phyloP scores from a whole-genome alignment of 345 rosid species.

The Litchi chinensis region DNA sequence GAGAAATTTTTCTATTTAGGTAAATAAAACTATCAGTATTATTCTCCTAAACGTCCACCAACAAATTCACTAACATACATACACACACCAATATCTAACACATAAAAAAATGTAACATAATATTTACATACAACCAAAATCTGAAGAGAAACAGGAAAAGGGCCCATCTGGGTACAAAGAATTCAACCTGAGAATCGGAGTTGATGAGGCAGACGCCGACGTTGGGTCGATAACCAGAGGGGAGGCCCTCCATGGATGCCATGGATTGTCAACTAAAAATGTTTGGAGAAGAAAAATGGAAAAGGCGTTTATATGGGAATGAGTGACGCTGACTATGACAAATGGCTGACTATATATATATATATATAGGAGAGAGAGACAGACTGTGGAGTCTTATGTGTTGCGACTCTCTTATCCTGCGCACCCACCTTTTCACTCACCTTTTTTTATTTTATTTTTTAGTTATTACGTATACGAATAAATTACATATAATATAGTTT shows the following conservation, averaged over 20 bases:
- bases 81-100: not conserved
- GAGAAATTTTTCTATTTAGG: too few species aligned
- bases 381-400: not conserved
- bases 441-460: not conserved
- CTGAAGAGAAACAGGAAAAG: not conserved
- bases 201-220: conserved; percentile 96
- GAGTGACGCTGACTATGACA: conserved; percentile 45
- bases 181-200: conserved; percentile 71
- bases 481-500: too few species aligned
- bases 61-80: not conserved
- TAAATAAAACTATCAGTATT: not conserved
- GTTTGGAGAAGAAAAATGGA: not conserved
- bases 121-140: not conserved
- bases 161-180: too few species aligned
- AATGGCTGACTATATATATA: conserved; percentile 22
- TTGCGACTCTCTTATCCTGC: conserved; percentile 41
- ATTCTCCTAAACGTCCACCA: not conserved
- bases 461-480: too few species aligned
- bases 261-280: not conserved
- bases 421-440: conserved; percentile 25
- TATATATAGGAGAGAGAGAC: not conserved
- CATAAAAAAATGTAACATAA: not conserved
- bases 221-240: conserved; percentile 96
- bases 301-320: conserved; percentile 27
- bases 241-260: conserved; percentile 71